These are phyloP conservation scores for Jacaranda mimosifolia DNA, from an alignment of 257 asterid genomes.

Conservation along the genomic window DNA sequence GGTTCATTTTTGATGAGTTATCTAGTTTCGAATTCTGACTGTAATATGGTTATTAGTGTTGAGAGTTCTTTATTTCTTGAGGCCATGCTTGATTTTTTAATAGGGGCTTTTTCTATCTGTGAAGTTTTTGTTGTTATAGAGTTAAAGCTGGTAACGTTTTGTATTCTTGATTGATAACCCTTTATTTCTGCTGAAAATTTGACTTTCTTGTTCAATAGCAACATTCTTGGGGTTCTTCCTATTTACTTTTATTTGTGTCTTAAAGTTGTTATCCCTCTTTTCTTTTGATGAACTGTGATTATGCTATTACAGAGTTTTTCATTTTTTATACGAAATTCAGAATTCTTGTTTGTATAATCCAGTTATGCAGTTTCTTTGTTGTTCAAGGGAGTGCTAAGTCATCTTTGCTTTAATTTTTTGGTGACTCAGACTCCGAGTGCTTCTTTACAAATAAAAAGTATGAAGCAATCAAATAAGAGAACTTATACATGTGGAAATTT, in stretches of 20 bases:
- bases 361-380: conserved; percentile 41
- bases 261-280: not conserved
- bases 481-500: no score
- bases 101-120: not conserved
- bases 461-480: conserved; percentile 16
- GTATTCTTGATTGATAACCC: conserved; percentile 15
- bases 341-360: conserved; percentile 20
- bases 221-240: conserved; percentile 2
- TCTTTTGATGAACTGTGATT: conserved; percentile 24
- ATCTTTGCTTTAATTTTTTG: conserved; percentile 49
- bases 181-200: conserved; percentile 9
- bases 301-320: conserved; percentile 7
- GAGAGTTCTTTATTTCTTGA: not conserved
- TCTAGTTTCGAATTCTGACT: not conserved
- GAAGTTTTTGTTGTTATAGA: not conserved
- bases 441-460: conserved; percentile 33
- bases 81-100: conserved; percentile 6
- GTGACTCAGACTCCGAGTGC: conserved; percentile 45
- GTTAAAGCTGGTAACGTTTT: conserved; percentile 14
- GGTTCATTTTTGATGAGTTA: not conserved
- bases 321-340: no score
- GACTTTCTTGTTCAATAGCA: conserved; percentile 24
- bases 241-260: not conserved
- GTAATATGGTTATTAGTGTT: not conserved
- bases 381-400: conserved; percentile 44